Percentiles rank a stretch among this genome's conserved stretches.
These are phyloP conservation scores for Rubia peregrina DNA, from an alignment of 305 asterid genomes.

Conservation along the genomic window DNA sequence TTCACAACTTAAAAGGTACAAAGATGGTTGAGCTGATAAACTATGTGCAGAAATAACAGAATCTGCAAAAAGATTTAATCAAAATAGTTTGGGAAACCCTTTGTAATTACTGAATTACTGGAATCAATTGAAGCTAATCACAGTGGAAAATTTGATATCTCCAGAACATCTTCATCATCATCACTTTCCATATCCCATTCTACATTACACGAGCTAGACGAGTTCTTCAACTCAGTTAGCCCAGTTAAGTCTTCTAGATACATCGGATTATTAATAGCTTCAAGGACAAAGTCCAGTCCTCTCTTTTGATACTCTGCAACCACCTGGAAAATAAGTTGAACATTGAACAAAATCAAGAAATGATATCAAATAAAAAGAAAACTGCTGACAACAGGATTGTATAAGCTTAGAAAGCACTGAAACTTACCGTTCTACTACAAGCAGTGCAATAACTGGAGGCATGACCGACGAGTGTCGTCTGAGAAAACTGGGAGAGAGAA, in stretches of 20 bases:
- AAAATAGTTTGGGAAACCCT: background rate
- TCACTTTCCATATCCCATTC: conserved; percentile 63
- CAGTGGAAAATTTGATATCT: conserved; percentile 31
- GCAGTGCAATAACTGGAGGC: conserved; percentile 90
- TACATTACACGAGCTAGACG: conserved; percentile 50
- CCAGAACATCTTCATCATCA: conserved; percentile 43
- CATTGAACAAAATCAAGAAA: conserved; percentile 2
- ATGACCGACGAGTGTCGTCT: conserved; percentile 79
- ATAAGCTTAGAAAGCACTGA: background rate
- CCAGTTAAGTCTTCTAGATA: conserved; percentile 89
- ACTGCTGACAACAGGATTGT: background rate
- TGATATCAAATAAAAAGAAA: background rate
- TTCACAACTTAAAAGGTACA: too few relatives aligned
- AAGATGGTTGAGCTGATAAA: too few relatives aligned
- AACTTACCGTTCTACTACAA: conserved; percentile 70
- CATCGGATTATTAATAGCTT: conserved; percentile 84
- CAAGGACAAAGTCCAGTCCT: conserved; percentile 66
- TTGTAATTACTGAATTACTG: background rate
- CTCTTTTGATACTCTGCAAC: conserved; percentile 58
- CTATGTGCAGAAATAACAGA: too few relatives aligned
- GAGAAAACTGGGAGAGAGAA: conserved; percentile 79
- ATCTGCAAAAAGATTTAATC: background rate
- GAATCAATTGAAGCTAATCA: conserved; percentile 2
- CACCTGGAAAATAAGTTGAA: conserved; percentile 35
- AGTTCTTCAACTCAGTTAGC: conserved; percentile 71